A percentile compares a stretch with the other conserved stretches of the same genome.
Conservation (phyloP, 2,329 filamentous ascomycete species). For the Cucurbitaria berberidis region DNA sequence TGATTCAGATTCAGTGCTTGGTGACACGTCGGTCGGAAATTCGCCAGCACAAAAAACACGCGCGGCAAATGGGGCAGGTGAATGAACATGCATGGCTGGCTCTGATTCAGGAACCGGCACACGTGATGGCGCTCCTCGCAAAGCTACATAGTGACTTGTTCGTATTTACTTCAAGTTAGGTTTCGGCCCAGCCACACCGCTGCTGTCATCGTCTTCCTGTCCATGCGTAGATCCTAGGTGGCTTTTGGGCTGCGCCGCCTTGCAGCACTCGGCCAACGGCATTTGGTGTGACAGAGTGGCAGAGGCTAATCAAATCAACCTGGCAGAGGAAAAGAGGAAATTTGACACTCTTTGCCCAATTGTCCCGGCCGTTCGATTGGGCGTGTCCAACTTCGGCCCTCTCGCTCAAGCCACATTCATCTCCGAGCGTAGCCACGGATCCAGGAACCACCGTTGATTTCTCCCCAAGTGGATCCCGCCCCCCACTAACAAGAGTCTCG, state of each 20-base stretch:
- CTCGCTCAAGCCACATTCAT: constrained; percentile 16
- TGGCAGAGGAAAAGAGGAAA: no score
- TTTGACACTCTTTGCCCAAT: no score
- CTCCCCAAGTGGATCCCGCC: background rate
- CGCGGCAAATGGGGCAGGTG: background rate
- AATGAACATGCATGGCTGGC: background rate
- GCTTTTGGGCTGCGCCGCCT: constrained; percentile 4
- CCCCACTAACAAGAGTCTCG: constrained; percentile 8
- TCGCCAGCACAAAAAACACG: constrained; percentile 12
- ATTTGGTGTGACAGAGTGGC: background rate
- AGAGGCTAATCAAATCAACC: no score
- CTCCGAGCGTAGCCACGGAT: constrained; percentile 7
- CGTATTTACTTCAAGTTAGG: no score
- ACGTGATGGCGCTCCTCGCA: constrained; percentile 5
- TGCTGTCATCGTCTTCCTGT: constrained; percentile 5
- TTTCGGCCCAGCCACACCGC: constrained; percentile 10
- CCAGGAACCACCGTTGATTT: background rate
- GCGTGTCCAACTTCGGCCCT: constrained; percentile 10
- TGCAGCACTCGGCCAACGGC: constrained; percentile 5
- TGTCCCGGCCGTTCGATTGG: constrained; percentile 1
- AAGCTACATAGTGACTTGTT: no score
- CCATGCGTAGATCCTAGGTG: background rate
- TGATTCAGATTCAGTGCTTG: constrained; percentile 9
- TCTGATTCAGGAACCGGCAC: background rate
- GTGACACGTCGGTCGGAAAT: constrained; percentile 12